Conservation (phyloP, 805 yeast species). For the Wickerhamomyces mucosus region DNA sequence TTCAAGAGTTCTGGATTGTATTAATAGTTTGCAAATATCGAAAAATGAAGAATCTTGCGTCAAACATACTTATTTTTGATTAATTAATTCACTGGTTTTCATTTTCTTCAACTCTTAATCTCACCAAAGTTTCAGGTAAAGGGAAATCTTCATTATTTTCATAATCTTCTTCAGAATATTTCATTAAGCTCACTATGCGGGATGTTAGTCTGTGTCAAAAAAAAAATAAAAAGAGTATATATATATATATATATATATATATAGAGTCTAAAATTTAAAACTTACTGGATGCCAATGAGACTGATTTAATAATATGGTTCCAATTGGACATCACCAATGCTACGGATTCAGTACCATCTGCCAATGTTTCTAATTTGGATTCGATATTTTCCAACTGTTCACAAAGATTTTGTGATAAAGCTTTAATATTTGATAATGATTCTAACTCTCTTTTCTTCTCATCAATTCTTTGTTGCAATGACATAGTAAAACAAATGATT, state of each 20-base stretch:
- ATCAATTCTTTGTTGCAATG: constrained; percentile 22
- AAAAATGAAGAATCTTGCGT: too few species aligned
- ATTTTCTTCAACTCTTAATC: constrained; percentile 45
- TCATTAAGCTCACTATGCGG: constrained; percentile 29
- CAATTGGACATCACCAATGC: constrained; percentile 53
- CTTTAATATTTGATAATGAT: constrained; percentile 36
- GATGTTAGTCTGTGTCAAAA: constrained; percentile 7
- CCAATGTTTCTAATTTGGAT: constrained; percentile 34
- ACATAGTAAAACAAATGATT: too few species aligned
- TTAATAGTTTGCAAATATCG: too few species aligned
- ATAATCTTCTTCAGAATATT: constrained; percentile 23
- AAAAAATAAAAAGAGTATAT: not conserved
- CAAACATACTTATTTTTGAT: too few species aligned
- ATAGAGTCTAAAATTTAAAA: not conserved
- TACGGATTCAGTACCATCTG: constrained; percentile 50
- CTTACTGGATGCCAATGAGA: constrained; percentile 43
- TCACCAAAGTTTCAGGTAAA: constrained; percentile 56
- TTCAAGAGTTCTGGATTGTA: too few species aligned
- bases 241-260: too few species aligned
- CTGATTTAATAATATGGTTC: constrained; percentile 51
- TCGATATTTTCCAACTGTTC: constrained; percentile 38
- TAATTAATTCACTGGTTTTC: too few species aligned
- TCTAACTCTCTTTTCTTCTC: constrained; percentile 45
- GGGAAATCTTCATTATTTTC: constrained; percentile 30
- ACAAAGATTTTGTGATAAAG: constrained; percentile 35